Conservation (phyloP, 2,329 filamentous ascomycete species). For the Peltaster fructicola region DNA sequence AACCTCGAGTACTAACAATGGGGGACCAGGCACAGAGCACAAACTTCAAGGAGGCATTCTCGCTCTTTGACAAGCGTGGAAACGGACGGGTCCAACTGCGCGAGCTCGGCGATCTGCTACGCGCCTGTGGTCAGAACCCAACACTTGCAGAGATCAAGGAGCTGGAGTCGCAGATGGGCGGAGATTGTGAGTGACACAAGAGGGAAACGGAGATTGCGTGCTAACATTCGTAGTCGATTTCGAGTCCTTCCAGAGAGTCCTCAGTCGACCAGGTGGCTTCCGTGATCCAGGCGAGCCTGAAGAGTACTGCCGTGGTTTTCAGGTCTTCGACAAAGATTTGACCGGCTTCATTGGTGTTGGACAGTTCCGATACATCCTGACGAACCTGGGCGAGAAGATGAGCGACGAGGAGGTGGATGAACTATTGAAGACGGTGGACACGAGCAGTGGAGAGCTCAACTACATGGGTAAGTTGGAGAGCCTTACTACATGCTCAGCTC, state of each 20-base stretch:
- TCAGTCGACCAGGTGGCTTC: conserved; percentile 96
- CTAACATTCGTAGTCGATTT: conserved; percentile 81
- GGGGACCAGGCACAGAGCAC: conserved; percentile 56
- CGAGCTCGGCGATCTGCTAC: conserved; percentile 78
- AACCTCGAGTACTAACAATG: conserved; percentile 7
- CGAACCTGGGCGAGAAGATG: conserved; percentile 98
- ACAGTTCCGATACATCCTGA: conserved; percentile 91
- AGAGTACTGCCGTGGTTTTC: conserved; percentile 96
- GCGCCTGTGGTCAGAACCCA: conserved; percentile 95
- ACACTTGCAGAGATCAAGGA: conserved; percentile 85
- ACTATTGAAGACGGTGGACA: conserved; percentile 94
- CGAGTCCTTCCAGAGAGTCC: conserved; percentile 87
- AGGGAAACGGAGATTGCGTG: neutral
- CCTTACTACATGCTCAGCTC: no score
- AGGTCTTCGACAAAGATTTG: conserved; percentile 99
- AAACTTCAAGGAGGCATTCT: conserved; percentile 99
- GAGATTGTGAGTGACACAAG: conserved; percentile 62
- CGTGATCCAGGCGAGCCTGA: conserved; percentile 94
- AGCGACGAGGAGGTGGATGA: conserved; percentile 97
- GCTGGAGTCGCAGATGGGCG: conserved; percentile 73
- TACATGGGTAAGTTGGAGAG: conserved; percentile 71
- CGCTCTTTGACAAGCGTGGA: conserved; percentile 98
- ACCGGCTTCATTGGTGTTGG: conserved; percentile 95
- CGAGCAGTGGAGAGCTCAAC: conserved; percentile 90
- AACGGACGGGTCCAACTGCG: conserved; percentile 79